These are phyloP conservation scores for Bruguiera sexangula DNA, from an alignment of 345 rosid genomes.

Conservation along the genomic window DNA sequence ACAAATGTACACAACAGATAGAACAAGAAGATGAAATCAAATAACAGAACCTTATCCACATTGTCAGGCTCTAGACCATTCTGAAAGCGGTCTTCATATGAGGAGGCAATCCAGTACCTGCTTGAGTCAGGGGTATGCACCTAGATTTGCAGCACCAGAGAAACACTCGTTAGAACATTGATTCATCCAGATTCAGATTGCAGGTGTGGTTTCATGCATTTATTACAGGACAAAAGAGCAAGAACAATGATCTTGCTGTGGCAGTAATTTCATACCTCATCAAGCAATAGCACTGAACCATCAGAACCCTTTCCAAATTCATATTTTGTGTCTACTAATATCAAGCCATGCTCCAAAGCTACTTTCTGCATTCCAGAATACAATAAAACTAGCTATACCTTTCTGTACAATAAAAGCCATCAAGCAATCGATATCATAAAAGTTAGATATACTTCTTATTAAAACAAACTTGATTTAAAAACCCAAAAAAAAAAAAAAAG, in stretches of 20 bases:
- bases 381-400: not conserved
- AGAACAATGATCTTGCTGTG: not conserved
- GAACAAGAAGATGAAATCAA: not conserved
- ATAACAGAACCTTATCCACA: conserved; percentile 63
- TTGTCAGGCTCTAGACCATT: conserved; percentile 87
- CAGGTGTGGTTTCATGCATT: not conserved
- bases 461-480: no score
- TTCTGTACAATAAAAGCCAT: not conserved
- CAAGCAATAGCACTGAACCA: conserved; percentile 77
- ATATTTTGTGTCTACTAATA: conserved; percentile 92
- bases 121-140: conserved; percentile 98
- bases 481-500: no score
- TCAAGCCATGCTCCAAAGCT: conserved; percentile 82
- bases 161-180: not conserved
- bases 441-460: no score
- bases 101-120: conserved; percentile 83
- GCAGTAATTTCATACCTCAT: conserved; percentile 59
- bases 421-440: not conserved
- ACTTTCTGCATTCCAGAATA: conserved; percentile 47
- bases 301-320: conserved; percentile 84
- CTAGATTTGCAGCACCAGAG: conserved; percentile 35
- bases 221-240: not conserved
- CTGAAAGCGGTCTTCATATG: conserved; percentile 65
- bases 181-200: not conserved
- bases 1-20: not conserved